Base-by-base conservation (phyloP, 2,329 filamentous ascomycete species). In the Chalara sp. region DNA sequence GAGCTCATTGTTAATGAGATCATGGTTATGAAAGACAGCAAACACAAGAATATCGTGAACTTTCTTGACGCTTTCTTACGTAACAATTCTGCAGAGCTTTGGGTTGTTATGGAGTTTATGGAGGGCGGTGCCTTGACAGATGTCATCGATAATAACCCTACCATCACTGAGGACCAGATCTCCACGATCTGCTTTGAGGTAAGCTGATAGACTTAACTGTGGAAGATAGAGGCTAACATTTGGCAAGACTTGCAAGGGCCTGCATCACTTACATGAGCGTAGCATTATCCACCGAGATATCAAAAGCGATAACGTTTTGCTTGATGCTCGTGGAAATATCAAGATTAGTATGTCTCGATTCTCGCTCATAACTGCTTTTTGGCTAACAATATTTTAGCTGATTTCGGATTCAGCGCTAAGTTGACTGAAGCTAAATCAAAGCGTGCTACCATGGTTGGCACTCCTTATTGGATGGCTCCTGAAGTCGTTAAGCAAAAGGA, bases 81-180 rank as follows among this genome's bases (percentile, higher is more conserved):
- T 64, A 95, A 96, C 68, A 92, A 93, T 69, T 90, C 88, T 63
- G 81, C 87, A 49, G 93, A 99, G 68, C 79, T 99, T n/a, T 99
- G 93, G 93, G 90, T 99, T 8, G 92, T 99, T 48, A 96, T 99
- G 93, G 93, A 99, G 73, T 99, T 91, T 65, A 99, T 99, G 93
- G 93, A 99, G 72, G 93, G 93, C 62, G 93, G 93, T 72, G 89
- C 93, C 55, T 74, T 99, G 68, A 99, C 93, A 1, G 93, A 99
- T 75, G 90, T 99, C 54, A 99, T 99, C 70, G 93, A 99, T 71
- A 96, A 97, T 73, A 99, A 97, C 70, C 81, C 86, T 2, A 83
- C 84, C 51, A 96, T 99, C 61, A 89, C 87, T 5, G 93, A 99
- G 69, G 89, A 96, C 66, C 93, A 99, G 69, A 99, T 99, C 64